Base-by-base conservation (phyloP, 2,329 filamentous ascomycete species). In the Penicillium sp. region DNA sequence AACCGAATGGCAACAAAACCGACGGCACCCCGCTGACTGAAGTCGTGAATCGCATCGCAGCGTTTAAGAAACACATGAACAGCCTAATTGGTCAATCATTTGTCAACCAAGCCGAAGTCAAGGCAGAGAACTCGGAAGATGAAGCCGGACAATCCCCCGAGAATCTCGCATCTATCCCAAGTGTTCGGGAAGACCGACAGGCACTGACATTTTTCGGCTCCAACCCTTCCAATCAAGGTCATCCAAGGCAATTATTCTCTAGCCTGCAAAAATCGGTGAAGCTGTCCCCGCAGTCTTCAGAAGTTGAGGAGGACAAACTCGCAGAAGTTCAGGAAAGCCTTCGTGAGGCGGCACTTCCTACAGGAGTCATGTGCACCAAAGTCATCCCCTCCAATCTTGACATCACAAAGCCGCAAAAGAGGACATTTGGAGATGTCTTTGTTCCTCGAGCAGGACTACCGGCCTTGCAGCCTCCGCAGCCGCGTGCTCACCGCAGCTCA, bases 121-220 rank as follows among this genome's bases (percentile, higher is more conserved):
- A 55, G 56, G 62, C 60, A 18, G 69, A 63, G 58, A 55, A 53
- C 43, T 60, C 59, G 48, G 69, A 64, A 55, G 66, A 65, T 48
- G 65, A 64, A 54, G 55, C 58, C 24, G 67, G 69, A 34, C 62
- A 60, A n/a, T 60, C 68, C 33, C 59, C 62, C 9, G 64, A 68
- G 33, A 58, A 69, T 8, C 67, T 72, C 9, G 53, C 65, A 12
- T 50, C 55, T 13, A 57, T 59, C n/a, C 69, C 73, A 43, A 73
- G 71, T 36, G 67, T 69, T 41, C 62, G 74, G 55, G 66, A 78
- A 55, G 68, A 78, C 47, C 77, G 74, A 52, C 72, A 82, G 12
- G 84, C 91, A 5, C 73, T 96, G 49, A 91, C 88, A 1, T 74
- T 95, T 1, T 84, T 83, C 56, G 89, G 88, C 56, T 89, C 88